Evolutionary conservation across 352 stramenopile genomes (phyloP), one percentile per base, ranked within the genome.

Genomic region (Pythium insidiosum): DNA sequence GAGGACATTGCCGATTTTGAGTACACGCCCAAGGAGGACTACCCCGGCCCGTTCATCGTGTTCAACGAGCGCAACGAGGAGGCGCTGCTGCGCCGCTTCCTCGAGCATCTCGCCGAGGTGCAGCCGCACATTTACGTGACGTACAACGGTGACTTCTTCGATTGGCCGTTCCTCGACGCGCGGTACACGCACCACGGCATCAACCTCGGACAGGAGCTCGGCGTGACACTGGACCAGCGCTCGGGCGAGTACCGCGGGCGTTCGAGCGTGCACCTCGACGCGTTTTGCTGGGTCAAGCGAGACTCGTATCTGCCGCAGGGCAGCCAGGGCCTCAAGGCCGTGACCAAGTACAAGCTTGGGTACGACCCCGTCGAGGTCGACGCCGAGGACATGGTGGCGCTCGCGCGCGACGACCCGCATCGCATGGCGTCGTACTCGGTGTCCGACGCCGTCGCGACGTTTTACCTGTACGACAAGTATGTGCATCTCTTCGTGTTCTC

Each of bases 81-180:
- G 40, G 59, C 66, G 16, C 39, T 95, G 25, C 63, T 98, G 6
- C 69, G 75, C 7, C 70, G 81, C 6, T 98, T 97, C 50, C 88
- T 97, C 23, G 59, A 82, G 5, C 93, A 98, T 39, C 81, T 96
- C 35, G 63, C 91, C 31, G 84, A 95, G 22, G 60, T 89, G n/a
- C 75, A 84, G 38, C 97, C 97, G 16, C 95, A 99, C 66, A 97
- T 99, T 63, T 98, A 98, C 48, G 96, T 99, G 19, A 99, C 96
- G 11, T 99, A 99, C 71, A 99, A 99, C 75, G 97, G 97, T 34
- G 97, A 99, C 61, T 99, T 96, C 50, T 99, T 99, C 66, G 97
- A 99, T 84, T 99, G 95, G 95, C 96, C 95, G 0, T 99, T 98
- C 67, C 68, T 99, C 18, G 92, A 99, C 21, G 62, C 72, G n/a